Evolutionary conservation across 331 rosid species (phyloP).

Genomic region (Phaseolus coccineus): DNA sequence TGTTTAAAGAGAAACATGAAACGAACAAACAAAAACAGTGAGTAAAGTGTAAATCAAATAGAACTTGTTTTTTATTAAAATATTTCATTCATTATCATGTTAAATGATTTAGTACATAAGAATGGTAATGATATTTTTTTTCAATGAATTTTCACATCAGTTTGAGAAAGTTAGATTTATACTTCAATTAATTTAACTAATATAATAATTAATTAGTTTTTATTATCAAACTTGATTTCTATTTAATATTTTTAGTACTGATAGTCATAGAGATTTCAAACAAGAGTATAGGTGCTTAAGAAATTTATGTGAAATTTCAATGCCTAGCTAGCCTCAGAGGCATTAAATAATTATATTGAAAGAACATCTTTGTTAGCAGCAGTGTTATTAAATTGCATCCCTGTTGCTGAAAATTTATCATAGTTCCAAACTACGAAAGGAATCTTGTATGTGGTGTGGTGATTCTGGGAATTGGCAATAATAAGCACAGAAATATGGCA

Average conservation of each 20-base stretch:
- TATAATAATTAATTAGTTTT: too few relatives aligned
- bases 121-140: too few relatives aligned
- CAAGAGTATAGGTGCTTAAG: background rate
- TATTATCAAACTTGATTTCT: too few relatives aligned
- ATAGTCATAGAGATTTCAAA: background rate
- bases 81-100: too few relatives aligned
- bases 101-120: too few relatives aligned
- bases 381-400: conserved; percentile 26
- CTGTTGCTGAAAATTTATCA: conserved; percentile 10
- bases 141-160: too few relatives aligned
- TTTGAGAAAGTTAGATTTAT: too few relatives aligned
- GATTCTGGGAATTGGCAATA: conserved; percentile 46
- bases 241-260: too few relatives aligned
- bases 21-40: background rate
- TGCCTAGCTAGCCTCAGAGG: background rate
- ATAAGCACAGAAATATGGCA: conserved; percentile 44
- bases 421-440: conserved; percentile 41
- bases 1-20: background rate
- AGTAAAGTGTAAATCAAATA: too few relatives aligned
- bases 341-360: background rate
- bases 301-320: conserved; percentile 12
- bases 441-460: conserved; percentile 42
- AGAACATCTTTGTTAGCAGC: background rate
- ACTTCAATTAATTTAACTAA: too few relatives aligned
- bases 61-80: too few relatives aligned